These are phyloP conservation scores for Fraxinus velutina DNA, from an alignment of 305 asterid species.

Conservation along the genomic window DNA sequence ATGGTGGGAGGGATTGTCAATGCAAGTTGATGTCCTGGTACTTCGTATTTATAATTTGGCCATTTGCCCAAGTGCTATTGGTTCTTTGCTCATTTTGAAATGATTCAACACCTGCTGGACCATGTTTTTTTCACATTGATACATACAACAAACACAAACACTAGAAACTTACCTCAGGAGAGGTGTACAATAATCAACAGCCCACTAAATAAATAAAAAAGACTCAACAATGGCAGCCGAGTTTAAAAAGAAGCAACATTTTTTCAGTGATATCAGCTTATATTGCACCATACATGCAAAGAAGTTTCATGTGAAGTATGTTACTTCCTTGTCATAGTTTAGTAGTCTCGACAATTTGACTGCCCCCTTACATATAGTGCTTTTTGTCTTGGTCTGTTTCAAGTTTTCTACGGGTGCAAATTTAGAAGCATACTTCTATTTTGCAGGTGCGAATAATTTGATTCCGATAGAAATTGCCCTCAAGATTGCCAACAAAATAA, in stretches of 20 bases:
- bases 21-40: not conserved
- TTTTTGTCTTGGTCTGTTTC: not conserved
- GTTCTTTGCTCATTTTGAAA: not conserved
- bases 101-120: not conserved
- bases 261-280: not conserved
- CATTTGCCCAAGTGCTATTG: not conserved
- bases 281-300: not conserved
- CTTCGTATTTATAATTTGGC: not conserved
- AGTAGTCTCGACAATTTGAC: not conserved
- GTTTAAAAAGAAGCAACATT: not conserved
- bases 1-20: not conserved
- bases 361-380: not conserved
- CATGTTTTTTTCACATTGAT: not conserved
- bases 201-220: not conserved
- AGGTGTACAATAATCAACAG: not conserved
- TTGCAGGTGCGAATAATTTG: conserved; percentile 82
- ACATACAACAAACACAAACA: not conserved
- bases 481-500: conserved; percentile 74
- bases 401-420: not conserved
- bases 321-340: not conserved
- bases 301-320: not conserved
- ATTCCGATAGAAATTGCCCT: conserved; percentile 92
- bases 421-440: conserved; percentile 5
- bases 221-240: not conserved
- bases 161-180: not conserved